Evolutionary conservation across 495 filamentous ascomycete genomes (phyloP), one percentile per base, ranked within the genome.

Genomic region (Xylaria telfairii): DNA sequence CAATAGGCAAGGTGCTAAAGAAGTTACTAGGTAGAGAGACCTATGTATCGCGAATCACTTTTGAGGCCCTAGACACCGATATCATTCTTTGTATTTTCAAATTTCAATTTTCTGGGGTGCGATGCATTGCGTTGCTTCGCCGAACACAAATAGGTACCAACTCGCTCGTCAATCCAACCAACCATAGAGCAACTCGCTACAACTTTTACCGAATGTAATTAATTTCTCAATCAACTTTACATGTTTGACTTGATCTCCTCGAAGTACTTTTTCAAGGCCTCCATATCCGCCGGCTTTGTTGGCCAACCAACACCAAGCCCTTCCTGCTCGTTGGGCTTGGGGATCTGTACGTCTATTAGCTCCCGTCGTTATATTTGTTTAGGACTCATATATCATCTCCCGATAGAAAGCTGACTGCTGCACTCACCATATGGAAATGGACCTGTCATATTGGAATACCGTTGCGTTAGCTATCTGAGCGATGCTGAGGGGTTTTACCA

Each of bases 171-270:
- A 53, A 66, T 54, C 21, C 44, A 66, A 54, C 42, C 47, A 12
- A 54, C 42, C 47, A 12, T 51, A 34, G 24, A 65, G 41, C 32
- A 54, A 42, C 10, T 39, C 28, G 21, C n/a, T 28, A 42, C 19
- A 49, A n/a, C 54, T 49, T 39, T 54, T 10, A 30, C 65, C 32
- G 21, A 24, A 6, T 0, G 32, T 6, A 68, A 10, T 21, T 26
- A 1, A 21, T 13, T 4, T 51, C 19, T 17, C 6, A 26, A 26
- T 3, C 3, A 26, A 39, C n/a, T 74, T 88, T 87, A 97, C 85
- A 99, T 93, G 87, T 94, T 97, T 28, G 90, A 76, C 88, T 95
- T 97, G 74, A 99, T 82, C 66, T 95, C 91, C 80, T 94, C 93
- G 69, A 84, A 83, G 72, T 96, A 83, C 69, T 86, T 90, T 88